These are phyloP conservation scores for Aureococcus anophagefferens DNA, from an alignment of 108 stramenopile species.

Conservation along the genomic window DNA sequence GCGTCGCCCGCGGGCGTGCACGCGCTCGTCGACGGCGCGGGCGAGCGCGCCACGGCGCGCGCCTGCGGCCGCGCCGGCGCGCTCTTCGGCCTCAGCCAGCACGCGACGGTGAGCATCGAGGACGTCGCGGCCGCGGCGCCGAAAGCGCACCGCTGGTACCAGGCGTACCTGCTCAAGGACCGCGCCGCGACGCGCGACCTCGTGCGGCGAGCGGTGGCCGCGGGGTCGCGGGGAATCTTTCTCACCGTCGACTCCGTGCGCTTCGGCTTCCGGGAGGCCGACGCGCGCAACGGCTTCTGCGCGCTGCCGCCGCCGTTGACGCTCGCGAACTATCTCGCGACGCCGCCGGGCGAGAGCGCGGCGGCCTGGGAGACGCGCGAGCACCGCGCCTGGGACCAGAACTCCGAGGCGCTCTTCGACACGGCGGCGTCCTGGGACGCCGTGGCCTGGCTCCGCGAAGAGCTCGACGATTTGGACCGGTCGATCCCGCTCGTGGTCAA, in stretches of 20 bases:
- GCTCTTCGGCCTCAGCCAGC: conserved; percentile 58
- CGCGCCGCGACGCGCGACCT: conserved; percentile 45
- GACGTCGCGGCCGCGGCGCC: conserved; percentile 40
- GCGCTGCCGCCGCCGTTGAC: conserved; percentile 60
- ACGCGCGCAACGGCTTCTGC: conserved; percentile 64
- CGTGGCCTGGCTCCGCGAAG: conserved; percentile 64
- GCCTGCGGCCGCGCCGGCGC: conserved; percentile 41
- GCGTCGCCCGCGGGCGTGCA: conserved; percentile 64
- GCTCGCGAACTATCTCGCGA: conserved; percentile 59
- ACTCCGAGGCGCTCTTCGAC: conserved; percentile 64
- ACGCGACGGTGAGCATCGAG: conserved; percentile 65
- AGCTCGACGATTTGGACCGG: conserved; percentile 29
- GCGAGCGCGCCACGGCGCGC: conserved; percentile 62
- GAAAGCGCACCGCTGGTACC: conserved; percentile 46
- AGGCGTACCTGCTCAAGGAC: conserved; percentile 65
- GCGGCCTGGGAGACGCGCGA: conserved; percentile 10
- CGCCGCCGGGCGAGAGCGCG: conserved; percentile 9
- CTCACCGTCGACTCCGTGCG: conserved; percentile 69
- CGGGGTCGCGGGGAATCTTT: conserved; percentile 58
- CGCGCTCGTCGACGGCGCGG: conserved; percentile 46
- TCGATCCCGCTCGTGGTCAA: conserved; percentile 70
- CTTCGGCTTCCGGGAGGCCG: conserved; percentile 70
- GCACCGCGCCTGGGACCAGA: conserved; percentile 69
- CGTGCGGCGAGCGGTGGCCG: conserved; percentile 48
- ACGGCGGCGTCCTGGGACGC: conserved; percentile 70